phyloP scores from a whole-genome alignment of 805 yeast genomes.

The Saturnispora quitensis region DNA sequence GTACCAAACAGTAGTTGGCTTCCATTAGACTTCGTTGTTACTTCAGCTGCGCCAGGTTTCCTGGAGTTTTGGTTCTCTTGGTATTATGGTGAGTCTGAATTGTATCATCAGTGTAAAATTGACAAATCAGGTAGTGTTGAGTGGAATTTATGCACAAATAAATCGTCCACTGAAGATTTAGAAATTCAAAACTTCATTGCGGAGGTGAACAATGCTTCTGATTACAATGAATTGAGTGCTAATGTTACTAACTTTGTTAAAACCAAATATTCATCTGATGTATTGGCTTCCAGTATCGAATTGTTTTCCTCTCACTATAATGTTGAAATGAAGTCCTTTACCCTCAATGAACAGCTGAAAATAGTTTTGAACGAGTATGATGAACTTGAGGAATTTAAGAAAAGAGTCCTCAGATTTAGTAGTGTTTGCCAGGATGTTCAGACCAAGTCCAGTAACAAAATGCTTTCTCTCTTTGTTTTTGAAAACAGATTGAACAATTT shows the following conservation, averaged over 20 bases:
- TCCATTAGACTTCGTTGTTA: constrained; percentile 18
- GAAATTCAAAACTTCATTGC: constrained; percentile 10
- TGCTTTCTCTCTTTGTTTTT: constrained; percentile 12
- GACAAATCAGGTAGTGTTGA: constrained; percentile 2
- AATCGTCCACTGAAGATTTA: constrained; percentile 5
- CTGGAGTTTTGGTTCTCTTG: constrained; percentile 19
- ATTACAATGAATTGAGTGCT: constrained; percentile 21
- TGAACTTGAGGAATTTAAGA: constrained; percentile 30
- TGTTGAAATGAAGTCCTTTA: constrained; percentile 8
- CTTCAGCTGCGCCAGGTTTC: constrained; percentile 1
- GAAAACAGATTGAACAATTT: constrained; percentile 13
- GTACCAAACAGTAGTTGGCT: constrained; percentile 17
- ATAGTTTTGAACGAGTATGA: constrained; percentile 16
- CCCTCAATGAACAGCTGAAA: constrained; percentile 27
- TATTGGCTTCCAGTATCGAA: constrained; percentile 38
- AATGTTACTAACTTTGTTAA: constrained; percentile 38
- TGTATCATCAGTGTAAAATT: constrained; percentile 17
- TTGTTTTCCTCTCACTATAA: constrained; percentile 13
- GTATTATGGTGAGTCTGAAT: constrained; percentile 17
- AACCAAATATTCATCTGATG: constrained; percentile 38
- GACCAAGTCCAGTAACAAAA: constrained; percentile 32
- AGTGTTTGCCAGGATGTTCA: constrained; percentile 60
- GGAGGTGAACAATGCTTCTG: constrained; percentile 7
- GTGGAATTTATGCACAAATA: constrained; percentile 15
- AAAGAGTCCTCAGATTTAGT: constrained; percentile 62